phyloP scores from a whole-genome alignment of 2,329 filamentous ascomycete genomes.

The Ophiostoma tasmaniense region DNA sequence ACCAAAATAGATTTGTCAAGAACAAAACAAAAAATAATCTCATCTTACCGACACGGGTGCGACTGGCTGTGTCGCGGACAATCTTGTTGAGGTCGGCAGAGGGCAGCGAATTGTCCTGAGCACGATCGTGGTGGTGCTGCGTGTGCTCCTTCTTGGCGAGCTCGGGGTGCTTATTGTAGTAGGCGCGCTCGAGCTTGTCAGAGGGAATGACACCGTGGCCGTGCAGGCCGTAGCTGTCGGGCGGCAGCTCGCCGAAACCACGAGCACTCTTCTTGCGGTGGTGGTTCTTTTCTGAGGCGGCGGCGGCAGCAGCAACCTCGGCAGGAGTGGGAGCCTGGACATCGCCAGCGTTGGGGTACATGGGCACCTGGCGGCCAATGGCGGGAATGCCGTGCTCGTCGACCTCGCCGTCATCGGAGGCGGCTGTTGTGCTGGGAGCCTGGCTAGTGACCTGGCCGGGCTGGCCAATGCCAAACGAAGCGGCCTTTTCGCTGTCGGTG shows the following conservation, averaged over 20 bases:
- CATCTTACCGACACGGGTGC: slow-evolving; percentile 42
- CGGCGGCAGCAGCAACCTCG: slow-evolving; percentile 31
- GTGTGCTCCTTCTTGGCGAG: slow-evolving; percentile 64
- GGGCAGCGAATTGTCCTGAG: slow-evolving; percentile 72
- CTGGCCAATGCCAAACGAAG: slow-evolving; percentile 74
- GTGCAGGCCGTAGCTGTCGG: slow-evolving; percentile 87
- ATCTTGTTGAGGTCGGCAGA: slow-evolving; percentile 86
- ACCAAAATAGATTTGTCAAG: too few relatives aligned
- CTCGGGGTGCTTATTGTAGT: slow-evolving; percentile 89
- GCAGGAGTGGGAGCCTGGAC: slow-evolving; percentile 89
- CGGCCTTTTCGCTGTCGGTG: slow-evolving; percentile 81
- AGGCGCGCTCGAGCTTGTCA: slow-evolving; percentile 82
- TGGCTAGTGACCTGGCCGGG: slow-evolving; percentile 35
- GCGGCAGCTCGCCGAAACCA: slow-evolving; percentile 60
- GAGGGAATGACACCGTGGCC: slow-evolving; percentile 69
- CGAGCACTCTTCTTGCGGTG: slow-evolving; percentile 64
- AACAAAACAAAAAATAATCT: slow-evolving; percentile 22
- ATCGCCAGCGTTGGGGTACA: slow-evolving; percentile 87
- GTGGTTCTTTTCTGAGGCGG: slow-evolving; percentile 44
- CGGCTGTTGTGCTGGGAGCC: slow-evolving; percentile 35
- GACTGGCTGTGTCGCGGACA: slow-evolving; percentile 61
- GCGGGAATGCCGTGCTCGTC: slow-evolving; percentile 87
- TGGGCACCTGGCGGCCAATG: slow-evolving; percentile 85
- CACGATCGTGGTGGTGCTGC: slow-evolving; percentile 45
- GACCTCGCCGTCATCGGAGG: slow-evolving; percentile 51